Evolutionary conservation across 352 stramenopile genomes (phyloP), one percentile per base, ranked within the genome.

Genomic region (Peronospora tabacina): DNA sequence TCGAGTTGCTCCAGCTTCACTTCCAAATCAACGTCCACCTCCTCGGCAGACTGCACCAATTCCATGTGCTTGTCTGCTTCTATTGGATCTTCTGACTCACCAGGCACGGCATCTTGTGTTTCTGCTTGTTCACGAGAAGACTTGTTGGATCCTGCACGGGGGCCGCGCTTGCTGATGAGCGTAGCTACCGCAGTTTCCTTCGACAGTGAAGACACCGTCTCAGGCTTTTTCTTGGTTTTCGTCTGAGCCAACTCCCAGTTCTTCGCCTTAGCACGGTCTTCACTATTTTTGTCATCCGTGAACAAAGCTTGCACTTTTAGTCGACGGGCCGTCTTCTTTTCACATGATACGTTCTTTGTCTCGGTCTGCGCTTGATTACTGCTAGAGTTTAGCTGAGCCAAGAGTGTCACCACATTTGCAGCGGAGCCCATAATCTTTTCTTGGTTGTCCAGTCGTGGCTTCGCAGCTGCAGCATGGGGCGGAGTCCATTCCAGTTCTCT

Each of bases 401-500:
- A 41, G 8, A 63, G 47, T 35, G 51, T n/a, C 4, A 51, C 49
- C 13, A 45, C 47, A 43, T 65, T 52, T n/a, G 62, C 42, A 15
- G 53, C 47, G 1, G 58, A 62, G 20, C 50, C 52, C 3, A 40
- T 48, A 9, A 58, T 28, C 9, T 52, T 38, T 45, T 56, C 29
- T 39, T 55, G 35, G 38, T 57, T 63, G 42, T 55, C 39, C 2
- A 7, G 8, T 13, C 30, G 32, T 43, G 42, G 17, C 17, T 64
- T 65, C 1, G 29, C 13, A n/a, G 39, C 26, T 6, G 39, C 17
- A 19, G 35, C 29, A n/a, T 28, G 28, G 4, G 63, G 66, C 0
- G 72, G 63, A 0, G 76, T 84, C 76, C 73, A 85, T 39, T 81
- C 56, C 3, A 85, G 57, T 28, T 85, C 72, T 39, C 75, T 79